Base-by-base conservation (phyloP, 345 rosid species). In the Citrus glauca region DNA sequence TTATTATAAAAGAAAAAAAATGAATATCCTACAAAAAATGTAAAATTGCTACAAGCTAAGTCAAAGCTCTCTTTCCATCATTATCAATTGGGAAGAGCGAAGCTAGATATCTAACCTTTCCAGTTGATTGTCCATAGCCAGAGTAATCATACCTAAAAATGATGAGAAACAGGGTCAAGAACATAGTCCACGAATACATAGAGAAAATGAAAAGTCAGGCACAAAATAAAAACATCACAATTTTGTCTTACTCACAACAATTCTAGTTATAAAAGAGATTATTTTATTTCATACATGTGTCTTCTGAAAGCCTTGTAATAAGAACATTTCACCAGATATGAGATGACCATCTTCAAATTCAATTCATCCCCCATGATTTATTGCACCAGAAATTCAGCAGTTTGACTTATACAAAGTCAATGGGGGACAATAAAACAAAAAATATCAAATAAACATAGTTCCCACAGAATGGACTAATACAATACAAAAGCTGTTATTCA, bases 111-210 rank as follows among this genome's bases (percentile, higher is more conserved):
- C 89, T 50, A 63, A 95, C 98, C 98, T 93, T 93, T 82, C 99
- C 99, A 32, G 89, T 91, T 66, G 99, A 95, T 73, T 87, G 97
- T 80, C 99, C 99, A 74, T 95, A 95, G 68, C 99, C 98, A 72
- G 99, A 95, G 82, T 95, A 95, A 85, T 95, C 99, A 71, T 93
- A 93, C 85, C 99, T 95, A 78, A 77, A 76, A 80, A 76, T 27
- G 30, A 77, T 17, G 28, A 8, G 33, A 76, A 40, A 66, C 73
- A 67, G 69, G n/a, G 78, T 83, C 71, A 82, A 73, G 60, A 75
- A 38, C 38, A 69, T 28, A 59, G 59, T 64, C 72, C 20, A 48
- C 28, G 28, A 59, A 42, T 75, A 79, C 32, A 50, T 30, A 56
- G 66, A 63, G 7, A 57, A 24, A 65, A 61, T 7, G 59, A 76